Evolutionary conservation across 2,329 filamentous ascomycete genomes (phyloP).

Genomic region (Paracoccidioides lutzii): DNA sequence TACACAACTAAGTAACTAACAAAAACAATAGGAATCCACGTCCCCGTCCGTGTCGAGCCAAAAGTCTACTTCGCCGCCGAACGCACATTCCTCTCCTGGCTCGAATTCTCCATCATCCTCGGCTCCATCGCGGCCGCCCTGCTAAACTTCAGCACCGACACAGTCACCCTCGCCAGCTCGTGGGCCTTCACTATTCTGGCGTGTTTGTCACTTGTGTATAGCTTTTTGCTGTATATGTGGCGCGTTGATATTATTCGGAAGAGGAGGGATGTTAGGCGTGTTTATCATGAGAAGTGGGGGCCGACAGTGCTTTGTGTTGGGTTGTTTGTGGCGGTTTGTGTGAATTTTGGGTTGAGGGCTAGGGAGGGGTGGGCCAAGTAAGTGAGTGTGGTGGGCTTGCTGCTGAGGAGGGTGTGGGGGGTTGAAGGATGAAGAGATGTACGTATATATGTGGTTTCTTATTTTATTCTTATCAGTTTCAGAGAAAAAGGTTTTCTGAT

Average conservation of each 20-base stretch:
- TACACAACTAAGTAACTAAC: constrained; percentile 22
- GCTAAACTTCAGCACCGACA: constrained; percentile 60
- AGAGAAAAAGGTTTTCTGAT: neutral
- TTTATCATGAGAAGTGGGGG: constrained; percentile 80
- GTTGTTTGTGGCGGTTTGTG: constrained; percentile 57
- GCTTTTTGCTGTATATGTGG: constrained; percentile 74
- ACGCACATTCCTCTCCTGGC: constrained; percentile 90
- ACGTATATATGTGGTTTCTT: neutral
- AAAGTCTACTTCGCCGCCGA: constrained; percentile 97
- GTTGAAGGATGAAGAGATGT: neutral
- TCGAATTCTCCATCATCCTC: constrained; percentile 93
- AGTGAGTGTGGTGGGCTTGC: neutral
- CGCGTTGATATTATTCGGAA: constrained; percentile 73
- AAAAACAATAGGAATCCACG: constrained; percentile 59
- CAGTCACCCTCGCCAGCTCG: constrained; percentile 53
- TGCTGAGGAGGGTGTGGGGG: neutral
- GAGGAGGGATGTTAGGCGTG: constrained; percentile 58
- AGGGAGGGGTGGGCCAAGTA: constrained; percentile 36
- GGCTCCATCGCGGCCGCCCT: constrained; percentile 74
- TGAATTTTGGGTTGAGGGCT: constrained; percentile 75
- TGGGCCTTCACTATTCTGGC: constrained; percentile 75
- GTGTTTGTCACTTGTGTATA: constrained; percentile 65
- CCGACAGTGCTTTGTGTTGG: constrained; percentile 63
- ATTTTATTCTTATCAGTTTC: neutral
- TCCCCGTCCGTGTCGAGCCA: constrained; percentile 87